Evolutionary conservation across 2,329 filamentous ascomycete genomes (phyloP), one percentile per base, ranked within the genome.

Genomic region (Magnaporthiopsis poae): DNA sequence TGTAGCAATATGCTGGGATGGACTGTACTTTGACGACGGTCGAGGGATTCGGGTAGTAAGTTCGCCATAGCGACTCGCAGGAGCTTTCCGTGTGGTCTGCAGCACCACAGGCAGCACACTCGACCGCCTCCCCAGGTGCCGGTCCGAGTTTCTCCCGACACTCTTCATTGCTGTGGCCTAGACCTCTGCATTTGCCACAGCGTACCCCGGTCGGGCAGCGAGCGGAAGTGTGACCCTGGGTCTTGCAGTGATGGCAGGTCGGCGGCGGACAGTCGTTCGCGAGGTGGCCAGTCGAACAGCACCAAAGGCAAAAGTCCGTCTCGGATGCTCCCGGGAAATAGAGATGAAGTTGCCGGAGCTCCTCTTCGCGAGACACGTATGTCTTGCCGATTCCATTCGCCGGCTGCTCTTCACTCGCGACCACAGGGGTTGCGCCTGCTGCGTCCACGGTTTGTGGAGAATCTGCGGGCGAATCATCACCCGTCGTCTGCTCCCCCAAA

Each of bases 51-150:
- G 79, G 79, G 15, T 76, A 74, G 72, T 83, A 88, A 25, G 80
- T 85, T 67, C 82, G 80, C 87, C 87, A 91, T 31, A 88, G 76
- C 63, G 81, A 77, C 65, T 83, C 81, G 73, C 89, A 91, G 2
- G 82, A 76, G 15, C 78, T 73, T 72, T 91, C 89, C 11, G 81
- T 70, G 71, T 92, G 89, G 11, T 81, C 78, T 3, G 72, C 69
- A 8, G 81, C 81, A 59, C 77, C 77, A 74, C 89, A 92, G 46
- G 86, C 78, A 13, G 84, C 84, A 73, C 89, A 92, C 2, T 82
- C 80, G 62, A 69, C 80, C 66, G 88, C 85, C 68, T 81, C 81
- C 21, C 65, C 69, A 21, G 70, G 66, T 7, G 81, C 77, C 64
- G 82, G 70, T 2, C 75, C 74, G 60, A 90, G 79, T 68, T 86